Conservation (phyloP, 1,139 yeast species). For the Nakaseomyces uthaithaninus region DNA sequence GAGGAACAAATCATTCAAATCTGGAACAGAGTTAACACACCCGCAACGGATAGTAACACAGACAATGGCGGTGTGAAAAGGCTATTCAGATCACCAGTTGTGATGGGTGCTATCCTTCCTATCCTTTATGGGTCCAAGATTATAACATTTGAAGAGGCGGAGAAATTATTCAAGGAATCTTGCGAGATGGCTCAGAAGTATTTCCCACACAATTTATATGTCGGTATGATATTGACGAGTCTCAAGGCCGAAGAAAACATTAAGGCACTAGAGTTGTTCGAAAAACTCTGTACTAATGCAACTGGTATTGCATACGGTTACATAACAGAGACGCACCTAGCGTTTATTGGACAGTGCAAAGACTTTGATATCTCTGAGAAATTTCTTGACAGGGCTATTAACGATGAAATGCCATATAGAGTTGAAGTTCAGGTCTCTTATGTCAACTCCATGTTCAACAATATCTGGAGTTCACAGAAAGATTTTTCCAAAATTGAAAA, state of each 20-base stretch:
- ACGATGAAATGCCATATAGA: conserved; percentile 57
- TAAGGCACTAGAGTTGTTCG: conserved; percentile 43
- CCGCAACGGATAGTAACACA: conserved; percentile 19
- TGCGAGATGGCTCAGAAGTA: conserved; percentile 19
- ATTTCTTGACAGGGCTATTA: conserved; percentile 63
- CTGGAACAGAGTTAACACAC: conserved; percentile 39
- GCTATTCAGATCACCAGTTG: conserved; percentile 41
- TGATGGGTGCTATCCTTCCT: conserved; percentile 65
- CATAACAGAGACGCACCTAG: conserved; percentile 57
- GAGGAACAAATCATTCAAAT: conserved; percentile 45
- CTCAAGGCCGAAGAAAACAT: conserved; percentile 42
- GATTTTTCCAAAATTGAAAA: conserved; percentile 45
- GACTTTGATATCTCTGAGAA: conserved; percentile 63
- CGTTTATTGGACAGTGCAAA: conserved; percentile 72
- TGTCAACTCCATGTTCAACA: conserved; percentile 55
- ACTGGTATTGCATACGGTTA: conserved; percentile 34
- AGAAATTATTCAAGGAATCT: conserved; percentile 35
- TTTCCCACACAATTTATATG: conserved; percentile 43
- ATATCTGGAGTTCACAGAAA: conserved; percentile 49
- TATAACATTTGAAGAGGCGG: conserved; percentile 51
- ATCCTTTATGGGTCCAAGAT: conserved; percentile 49
- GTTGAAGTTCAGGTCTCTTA: conserved; percentile 67
- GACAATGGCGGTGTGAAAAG: conserved; percentile 7
- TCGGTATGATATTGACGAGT: conserved; percentile 52
- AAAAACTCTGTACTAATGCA: conserved; percentile 35